These are phyloP conservation scores for Diddensiella caesifluorescens DNA, from an alignment of 805 yeast species.

Conservation along the genomic window DNA sequence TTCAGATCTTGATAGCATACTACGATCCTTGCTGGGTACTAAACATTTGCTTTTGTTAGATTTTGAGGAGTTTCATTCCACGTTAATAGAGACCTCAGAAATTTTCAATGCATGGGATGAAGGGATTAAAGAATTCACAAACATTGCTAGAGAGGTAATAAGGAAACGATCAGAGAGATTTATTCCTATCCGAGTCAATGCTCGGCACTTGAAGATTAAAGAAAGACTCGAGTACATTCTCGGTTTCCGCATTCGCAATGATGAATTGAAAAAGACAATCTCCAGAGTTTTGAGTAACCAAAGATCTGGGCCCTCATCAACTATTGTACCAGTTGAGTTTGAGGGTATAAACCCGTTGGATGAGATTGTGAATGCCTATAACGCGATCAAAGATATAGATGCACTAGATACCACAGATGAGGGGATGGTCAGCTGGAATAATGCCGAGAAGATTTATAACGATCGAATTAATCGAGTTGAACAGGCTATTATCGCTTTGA, in stretches of 20 bases:
- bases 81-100: constrained; percentile 30
- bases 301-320: constrained; percentile 3
- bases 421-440: constrained; percentile 36
- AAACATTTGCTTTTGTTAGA: constrained; percentile 42
- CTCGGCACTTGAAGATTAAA: constrained; percentile 37
- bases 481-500: constrained; percentile 37
- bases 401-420: constrained; percentile 34
- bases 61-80: constrained; percentile 36
- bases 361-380: constrained; percentile 41
- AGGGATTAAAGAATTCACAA: constrained; percentile 56
- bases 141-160: constrained; percentile 65
- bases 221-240: constrained; percentile 42
- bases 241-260: constrained; percentile 49
- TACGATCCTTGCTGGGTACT: constrained; percentile 37
- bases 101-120: constrained; percentile 53
- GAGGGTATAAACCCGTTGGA: constrained; percentile 25
- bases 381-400: constrained; percentile 36
- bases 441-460: constrained; percentile 39
- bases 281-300: constrained; percentile 22
- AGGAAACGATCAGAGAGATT: constrained; percentile 70
- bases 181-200: constrained; percentile 55
- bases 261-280: constrained; percentile 41
- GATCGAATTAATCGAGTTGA: constrained; percentile 44
- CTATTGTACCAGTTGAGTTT: constrained; percentile 19
- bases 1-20: constrained; percentile 45